Base-by-base conservation (phyloP, 176 grass and related monocot species). In the Phoenix dactylifera region DNA sequence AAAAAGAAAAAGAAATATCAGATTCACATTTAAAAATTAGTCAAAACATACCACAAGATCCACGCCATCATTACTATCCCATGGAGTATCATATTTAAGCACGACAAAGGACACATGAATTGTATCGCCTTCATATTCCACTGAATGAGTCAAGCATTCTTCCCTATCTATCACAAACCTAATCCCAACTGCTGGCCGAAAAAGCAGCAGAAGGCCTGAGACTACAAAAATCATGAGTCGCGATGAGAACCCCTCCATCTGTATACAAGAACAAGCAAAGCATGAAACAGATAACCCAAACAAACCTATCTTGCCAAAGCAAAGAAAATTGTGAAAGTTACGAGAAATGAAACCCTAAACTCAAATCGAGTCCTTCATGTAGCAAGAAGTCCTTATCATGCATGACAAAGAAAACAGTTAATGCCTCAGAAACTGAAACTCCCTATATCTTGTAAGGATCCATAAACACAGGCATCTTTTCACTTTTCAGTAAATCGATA, bases 111-210 rank as follows among this genome's bases (percentile, higher is more conserved):
- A 97, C 0, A 72, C 77, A 66, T 85, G 84, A 70, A 97, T 55
- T 1, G 76, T 97, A 56, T 97, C 92, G 19, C 92, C 92, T 76
- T 91, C 66, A 59, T 88, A 88, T n/a, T 87, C 82, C 5, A 85
- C 84, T 17, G 74, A 71, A 58, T 97, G 81, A 7, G 92, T 85
- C 69, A 97, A 88, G 62, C 87, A 97, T 64, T 97, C 87, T 84
- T 80, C 83, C 78, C 87, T 80, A 53, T 97, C 92, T 23, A 97
- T 85, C 59, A 97, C 81, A 23, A 97, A 97, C 15, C 84, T 77
- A 64, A 91, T 91, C 5, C 80, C 87, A 73, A 62, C 7, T 4
- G 78, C 72, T 15, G 60, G 66, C 16, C 30, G 54, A 39, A 85
- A 9, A 49, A 80, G 60, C 16, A 74, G 22, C 48, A 66, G 15